phyloP scores from a whole-genome alignment of 2,329 filamentous ascomycete species.

The Paracorniculantispora psalliotae region DNA sequence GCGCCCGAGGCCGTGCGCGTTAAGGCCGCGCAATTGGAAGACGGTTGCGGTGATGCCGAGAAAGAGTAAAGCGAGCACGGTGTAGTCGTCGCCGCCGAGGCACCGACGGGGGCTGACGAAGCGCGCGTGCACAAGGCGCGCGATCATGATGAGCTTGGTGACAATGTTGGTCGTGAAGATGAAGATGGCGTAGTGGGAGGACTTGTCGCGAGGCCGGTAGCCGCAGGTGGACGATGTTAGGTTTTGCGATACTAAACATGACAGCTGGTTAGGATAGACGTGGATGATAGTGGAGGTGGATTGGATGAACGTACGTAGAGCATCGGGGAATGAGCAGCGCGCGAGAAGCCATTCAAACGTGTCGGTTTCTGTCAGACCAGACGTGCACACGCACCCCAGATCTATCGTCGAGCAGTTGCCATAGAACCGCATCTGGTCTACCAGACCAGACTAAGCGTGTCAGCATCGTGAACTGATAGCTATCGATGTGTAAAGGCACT shows the following conservation, averaged over 20 bases:
- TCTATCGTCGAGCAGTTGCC: background rate
- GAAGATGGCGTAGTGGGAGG: background rate
- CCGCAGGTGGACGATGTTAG: background rate
- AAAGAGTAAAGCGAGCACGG: background rate
- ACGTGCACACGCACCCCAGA: background rate
- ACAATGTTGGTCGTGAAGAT: background rate
- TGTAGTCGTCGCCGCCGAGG: background rate
- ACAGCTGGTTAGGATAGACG: background rate
- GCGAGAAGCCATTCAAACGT: background rate
- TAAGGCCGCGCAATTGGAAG: background rate
- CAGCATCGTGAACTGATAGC: too few species aligned
- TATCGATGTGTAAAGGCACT: background rate
- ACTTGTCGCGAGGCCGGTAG: background rate
- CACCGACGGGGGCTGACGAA: background rate
- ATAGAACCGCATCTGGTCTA: background rate
- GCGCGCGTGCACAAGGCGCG: background rate
- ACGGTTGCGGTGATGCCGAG: background rate
- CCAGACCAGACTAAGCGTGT: too few species aligned
- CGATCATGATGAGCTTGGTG: background rate
- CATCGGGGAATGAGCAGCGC: background rate
- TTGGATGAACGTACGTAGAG: background rate
- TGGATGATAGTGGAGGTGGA: too few species aligned
- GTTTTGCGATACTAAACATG: background rate
- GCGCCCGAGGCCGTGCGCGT: background rate
- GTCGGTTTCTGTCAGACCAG: background rate